Base-by-base conservation (phyloP, 169 alveolate genomes). In the Eimeria acervulina region DNA sequence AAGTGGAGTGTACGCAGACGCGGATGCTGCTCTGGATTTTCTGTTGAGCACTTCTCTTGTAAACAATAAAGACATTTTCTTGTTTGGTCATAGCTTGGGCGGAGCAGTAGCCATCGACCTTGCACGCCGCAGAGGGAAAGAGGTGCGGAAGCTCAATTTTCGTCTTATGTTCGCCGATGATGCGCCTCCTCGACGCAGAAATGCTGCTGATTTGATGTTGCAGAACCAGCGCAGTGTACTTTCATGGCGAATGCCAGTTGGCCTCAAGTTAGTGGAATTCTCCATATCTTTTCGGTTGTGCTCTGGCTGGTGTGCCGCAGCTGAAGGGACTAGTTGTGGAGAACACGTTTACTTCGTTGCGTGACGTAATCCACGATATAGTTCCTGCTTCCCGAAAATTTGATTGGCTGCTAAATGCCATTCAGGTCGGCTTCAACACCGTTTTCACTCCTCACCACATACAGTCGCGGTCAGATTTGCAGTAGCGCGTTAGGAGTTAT, bases 41-140 rank as follows among this genome's bases (percentile, higher is more conserved):
- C 15, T 70, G 17, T 42, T 55, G 55, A 19, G 66, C 80, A 42
- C 42, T 36, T 81, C 55, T 26, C 40, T 51, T 15, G 94, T 44
- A 5, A 33, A 36, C 51, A 78, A 89, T 40, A 89, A 97, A 23
- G 96, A 97, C 91, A 72, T 97, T 23, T 97, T 94, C 80, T 52
- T 95, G 84, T 92, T 96, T 63, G 98, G 98, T 13, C 93, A 97
- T 36, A 72, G 90, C 61, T 94, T 97, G 33, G 98, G 98, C 0
- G 98, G 98, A 40, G 98, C 98, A 21, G 97, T 97, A 1, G 98
- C 98, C 7, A 97, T 97, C 33, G 66, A 91, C 89, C 90, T 96
- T 3, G 98, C 97, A 38, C 36, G 47, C n/a, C 52, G 87, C 59
- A 47, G 74, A 44, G 84, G 93, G 28, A 28, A 80, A 12, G 72